Base-by-base conservation (phyloP, 768 basidiomycete genomes). In the Lentinus tigrinus region DNA sequence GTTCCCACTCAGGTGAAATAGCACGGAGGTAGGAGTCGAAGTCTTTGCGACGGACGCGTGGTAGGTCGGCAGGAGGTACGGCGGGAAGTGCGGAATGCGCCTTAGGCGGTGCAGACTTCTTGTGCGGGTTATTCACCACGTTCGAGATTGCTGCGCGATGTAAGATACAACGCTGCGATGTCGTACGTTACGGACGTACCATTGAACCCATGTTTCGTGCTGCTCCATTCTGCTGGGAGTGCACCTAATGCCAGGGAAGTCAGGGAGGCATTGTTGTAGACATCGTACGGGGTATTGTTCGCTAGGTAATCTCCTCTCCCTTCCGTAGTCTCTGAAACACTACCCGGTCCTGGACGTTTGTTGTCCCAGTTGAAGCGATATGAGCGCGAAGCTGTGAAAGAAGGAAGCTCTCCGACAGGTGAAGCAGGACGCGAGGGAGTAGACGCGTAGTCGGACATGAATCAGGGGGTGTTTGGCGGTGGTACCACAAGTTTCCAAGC, bases 101-200 rank as follows among this genome's bases (percentile, higher is more conserved):
- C 69, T 96, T 92, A 28, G 95, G 89, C 13, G 95, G 93, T 7
- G 89, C 88, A 47, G 89, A 87, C 36, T 79, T 82, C 73, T 88
- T 90, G 67, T 89, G 87, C 0, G 95, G 95, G 66, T 90, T 94
- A 66, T 95, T 95, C 51, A 97, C 82, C 26, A 97, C 91, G 17
- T 92, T 95, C 9, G 95, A 95, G 62, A 97, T 95, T 38, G 94
- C 95, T 97, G 70, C 14, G 47, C 34, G 19, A n/a, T 24, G 56
- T 57, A 11, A 65, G 48, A 64, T 63, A 48, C 36, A 52, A 11
- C 7, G 10, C 31, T 21, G 9, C 27, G 23, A 3, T 19, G 49
- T 31, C 38, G 37, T 27, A 10, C 3, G 21, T 5, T 9, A 37
- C 34, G 7, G 34, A 72, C 83, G 56, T 70, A 91, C 93, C 93